These are phyloP conservation scores for Gossypium arboreum DNA, from an alignment of 345 rosid species.

Conservation along the genomic window DNA sequence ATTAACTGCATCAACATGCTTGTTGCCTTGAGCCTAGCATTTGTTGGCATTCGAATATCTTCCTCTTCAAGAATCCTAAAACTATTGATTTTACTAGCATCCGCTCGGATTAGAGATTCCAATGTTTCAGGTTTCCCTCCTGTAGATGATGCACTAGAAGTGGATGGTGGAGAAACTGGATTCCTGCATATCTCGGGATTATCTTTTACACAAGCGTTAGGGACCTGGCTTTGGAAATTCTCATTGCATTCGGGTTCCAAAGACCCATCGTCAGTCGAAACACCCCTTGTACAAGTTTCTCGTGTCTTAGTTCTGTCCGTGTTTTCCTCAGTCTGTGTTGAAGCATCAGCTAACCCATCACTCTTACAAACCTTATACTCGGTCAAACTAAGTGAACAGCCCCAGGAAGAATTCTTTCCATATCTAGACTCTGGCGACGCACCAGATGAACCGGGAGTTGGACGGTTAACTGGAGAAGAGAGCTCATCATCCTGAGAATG, in stretches of 20 bases:
- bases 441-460: slow-evolving; percentile 46
- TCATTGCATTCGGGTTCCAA: slow-evolving; percentile 40
- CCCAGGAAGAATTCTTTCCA: slow-evolving; percentile 64
- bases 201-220: slow-evolving; percentile 34
- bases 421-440: slow-evolving; percentile 64
- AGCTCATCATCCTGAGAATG: slow-evolving; percentile 74
- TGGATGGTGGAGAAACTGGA: slow-evolving; percentile 57
- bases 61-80: slow-evolving; percentile 84
- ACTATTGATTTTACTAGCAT: slow-evolving; percentile 79
- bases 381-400: slow-evolving; percentile 62
- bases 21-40: slow-evolving; percentile 65
- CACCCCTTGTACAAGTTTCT: slow-evolving; percentile 86
- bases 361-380: slow-evolving; percentile 67
- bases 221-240: slow-evolving; percentile 27
- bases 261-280: slow-evolving; percentile 71
- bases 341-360: slow-evolving; percentile 80
- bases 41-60: slow-evolving; percentile 56
- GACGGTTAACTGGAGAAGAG: slow-evolving; percentile 57
- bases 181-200: slow-evolving; percentile 44
- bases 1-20: slow-evolving; percentile 86
- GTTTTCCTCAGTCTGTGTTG: slow-evolving; percentile 89
- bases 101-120: slow-evolving; percentile 90
- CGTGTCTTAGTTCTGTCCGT: slow-evolving; percentile 29
- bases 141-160: slow-evolving; percentile 64
- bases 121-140: slow-evolving; percentile 79